Evolutionary conservation across 2,329 filamentous ascomycete genomes (phyloP).

Genomic region (Trichophyton simii): DNA sequence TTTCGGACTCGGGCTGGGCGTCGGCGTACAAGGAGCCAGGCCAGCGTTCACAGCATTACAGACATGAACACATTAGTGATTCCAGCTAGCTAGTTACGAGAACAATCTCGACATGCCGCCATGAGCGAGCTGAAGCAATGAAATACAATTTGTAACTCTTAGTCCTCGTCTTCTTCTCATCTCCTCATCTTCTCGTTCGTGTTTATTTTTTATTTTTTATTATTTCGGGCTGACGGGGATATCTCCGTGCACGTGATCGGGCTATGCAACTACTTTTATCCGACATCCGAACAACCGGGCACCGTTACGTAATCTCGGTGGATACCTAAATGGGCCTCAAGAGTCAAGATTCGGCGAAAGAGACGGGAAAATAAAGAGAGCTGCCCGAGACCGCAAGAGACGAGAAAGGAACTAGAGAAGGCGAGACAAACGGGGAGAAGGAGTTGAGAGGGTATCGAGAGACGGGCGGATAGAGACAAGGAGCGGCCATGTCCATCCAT

Average conservation of each 20-base stretch:
- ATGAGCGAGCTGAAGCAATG: background rate
- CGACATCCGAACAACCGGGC: background rate
- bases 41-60: conserved; percentile 1
- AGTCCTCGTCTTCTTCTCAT: background rate
- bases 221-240: background rate
- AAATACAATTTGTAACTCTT: background rate
- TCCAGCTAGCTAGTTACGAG: conserved; percentile 3
- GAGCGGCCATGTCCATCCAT: background rate
- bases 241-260: background rate
- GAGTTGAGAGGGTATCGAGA: background rate
- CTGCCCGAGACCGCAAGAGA: background rate
- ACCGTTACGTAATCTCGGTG: background rate
- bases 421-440: background rate
- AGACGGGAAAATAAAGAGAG: too few relatives aligned
- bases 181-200: background rate
- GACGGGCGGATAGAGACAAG: background rate
- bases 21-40: background rate
- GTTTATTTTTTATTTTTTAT: too few relatives aligned
- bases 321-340: background rate
- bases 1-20: conserved; percentile 4
- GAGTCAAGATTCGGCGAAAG: background rate
- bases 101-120: background rate
- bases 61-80: background rate
- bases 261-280: background rate
- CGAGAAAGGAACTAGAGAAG: background rate